Conservation (phyloP, 2,329 filamentous ascomycete species). For the Hypocrella siamensis region DNA sequence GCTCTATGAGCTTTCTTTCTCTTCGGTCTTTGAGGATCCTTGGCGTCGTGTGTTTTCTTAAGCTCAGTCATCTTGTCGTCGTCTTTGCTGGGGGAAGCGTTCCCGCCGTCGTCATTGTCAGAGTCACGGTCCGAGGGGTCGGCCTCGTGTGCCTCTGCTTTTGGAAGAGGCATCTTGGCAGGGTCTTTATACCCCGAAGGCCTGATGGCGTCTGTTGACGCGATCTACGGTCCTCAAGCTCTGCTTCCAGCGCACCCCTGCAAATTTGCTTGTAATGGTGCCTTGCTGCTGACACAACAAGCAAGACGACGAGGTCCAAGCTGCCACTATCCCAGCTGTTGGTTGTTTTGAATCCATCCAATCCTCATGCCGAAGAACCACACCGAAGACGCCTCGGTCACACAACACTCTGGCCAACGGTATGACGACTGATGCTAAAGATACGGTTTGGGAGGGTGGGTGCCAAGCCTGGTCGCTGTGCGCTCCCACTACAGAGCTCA, state of each 20-base stretch:
- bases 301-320: conserved; percentile 12
- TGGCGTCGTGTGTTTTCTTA: conserved; percentile 62
- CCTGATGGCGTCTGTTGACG: background rate
- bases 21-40: conserved; percentile 77
- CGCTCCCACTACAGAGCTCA: too few relatives aligned
- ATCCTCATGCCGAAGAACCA: conserved; percentile 17
- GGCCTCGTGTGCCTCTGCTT: conserved; percentile 34
- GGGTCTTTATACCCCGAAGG: conserved; percentile 27
- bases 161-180: conserved; percentile 36
- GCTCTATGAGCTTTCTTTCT: conserved; percentile 93
- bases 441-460: conserved; percentile 12
- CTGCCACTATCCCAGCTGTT: conserved; percentile 1
- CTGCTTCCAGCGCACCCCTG: conserved; percentile 1
- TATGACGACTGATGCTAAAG: conserved; percentile 11
- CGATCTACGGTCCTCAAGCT: background rate
- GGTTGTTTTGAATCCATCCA: conserved; percentile 7
- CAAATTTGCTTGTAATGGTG: conserved; percentile 1
- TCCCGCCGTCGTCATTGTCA: conserved; percentile 43
- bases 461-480: conserved; percentile 9
- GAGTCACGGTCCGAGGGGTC: conserved; percentile 44
- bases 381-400: conserved; percentile 15
- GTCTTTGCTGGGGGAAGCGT: conserved; percentile 28
- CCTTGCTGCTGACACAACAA: too few relatives aligned
- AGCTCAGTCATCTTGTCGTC: conserved; percentile 35
- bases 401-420: conserved; percentile 13